Evolutionary conservation across 164 flowering plant genomes (phyloP), one percentile per base, ranked within the genome.

Genomic region (Euptelea pleiosperma): DNA sequence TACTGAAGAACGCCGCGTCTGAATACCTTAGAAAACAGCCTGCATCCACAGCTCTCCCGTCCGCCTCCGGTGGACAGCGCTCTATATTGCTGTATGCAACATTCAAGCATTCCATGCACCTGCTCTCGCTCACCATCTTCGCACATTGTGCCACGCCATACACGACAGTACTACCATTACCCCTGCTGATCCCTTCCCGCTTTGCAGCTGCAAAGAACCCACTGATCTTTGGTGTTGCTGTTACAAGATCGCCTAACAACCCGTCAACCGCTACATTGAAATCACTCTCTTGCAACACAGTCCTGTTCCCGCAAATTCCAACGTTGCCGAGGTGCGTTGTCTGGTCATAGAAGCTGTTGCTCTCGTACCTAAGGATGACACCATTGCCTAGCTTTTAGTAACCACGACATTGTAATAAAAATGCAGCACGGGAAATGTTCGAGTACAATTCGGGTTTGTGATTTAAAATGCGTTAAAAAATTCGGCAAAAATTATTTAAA

Each of bases 21-120:
- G 88, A 83, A 50, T 80, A 83, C 58, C 88, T 64, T 28, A 83
- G 0, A 24, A 80, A 83, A 36, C 88, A 83, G 2, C 77, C 85
- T 0, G 76, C 75, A 65, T 80, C 77, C 28, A 73, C 24, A 9
- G 82, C 77, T 50, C 80, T 55, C 12, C 76, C 83, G n/a, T 64
- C 57, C 0, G 69, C 9, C 30, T 60, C 52, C n/a, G 80, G 80
- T 19, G 56, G 60, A 52, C 88, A 82, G 15, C 28, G 39, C 18
- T 52, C 24, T 7, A 75, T 58, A 43, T 73, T 79, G 4, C 4
- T 22, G 6, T 47, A 49, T 1, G 77, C 88, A 12, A 60, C 69
- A 0, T 37, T 55, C 69, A 83, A 67, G 71, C 88, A 83, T 14
- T 52, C 63, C 30, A 9, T 54, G 36, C 88, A 83, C 2, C 73